Percentiles rank a stretch among this genome's conserved stretches.
Evolutionary conservation across 2,329 filamentous ascomycete genomes (phyloP).

Genomic region (Cladosporium sp.): DNA sequence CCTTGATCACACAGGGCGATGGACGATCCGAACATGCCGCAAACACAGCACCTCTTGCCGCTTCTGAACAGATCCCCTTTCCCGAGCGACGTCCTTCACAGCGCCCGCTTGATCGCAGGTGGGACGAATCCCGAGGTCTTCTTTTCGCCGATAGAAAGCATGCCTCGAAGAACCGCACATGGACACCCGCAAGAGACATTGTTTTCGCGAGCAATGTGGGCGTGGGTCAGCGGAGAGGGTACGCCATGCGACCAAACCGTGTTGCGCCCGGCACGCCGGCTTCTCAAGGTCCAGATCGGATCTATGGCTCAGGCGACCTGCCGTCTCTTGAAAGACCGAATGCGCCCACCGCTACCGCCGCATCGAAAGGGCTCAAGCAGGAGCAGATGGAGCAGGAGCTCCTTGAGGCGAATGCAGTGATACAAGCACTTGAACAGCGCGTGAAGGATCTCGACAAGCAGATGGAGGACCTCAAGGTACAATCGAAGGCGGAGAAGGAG

Average conservation of each 20-base stretch:
- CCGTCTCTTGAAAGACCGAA: background rate
- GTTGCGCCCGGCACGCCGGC: background rate
- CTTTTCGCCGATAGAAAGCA: constrained; percentile 13
- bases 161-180: background rate
- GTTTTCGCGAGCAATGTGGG: background rate
- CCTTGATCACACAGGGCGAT: constrained; percentile 1
- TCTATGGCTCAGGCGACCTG: background rate
- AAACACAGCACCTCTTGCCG: background rate
- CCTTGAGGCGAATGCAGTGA: background rate
- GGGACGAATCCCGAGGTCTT: constrained; percentile 28
- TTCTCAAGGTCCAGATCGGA: background rate
- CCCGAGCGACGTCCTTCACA: constrained; percentile 21
- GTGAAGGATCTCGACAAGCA: background rate
- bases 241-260: constrained; percentile 3
- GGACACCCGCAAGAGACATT: constrained; percentile 4
- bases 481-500: background rate
- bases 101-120: constrained; percentile 25
- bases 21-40: background rate
- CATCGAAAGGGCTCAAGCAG: background rate
- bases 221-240: background rate
- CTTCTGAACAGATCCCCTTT: background rate
- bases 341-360: background rate
- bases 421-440: background rate
- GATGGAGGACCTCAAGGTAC: background rate
- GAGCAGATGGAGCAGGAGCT: constrained; percentile 3